Evolutionary conservation across 176 grass and related monocot species (phyloP), one percentile per base, ranked within the genome.

Genomic region (Thinopyrum elongatum): DNA sequence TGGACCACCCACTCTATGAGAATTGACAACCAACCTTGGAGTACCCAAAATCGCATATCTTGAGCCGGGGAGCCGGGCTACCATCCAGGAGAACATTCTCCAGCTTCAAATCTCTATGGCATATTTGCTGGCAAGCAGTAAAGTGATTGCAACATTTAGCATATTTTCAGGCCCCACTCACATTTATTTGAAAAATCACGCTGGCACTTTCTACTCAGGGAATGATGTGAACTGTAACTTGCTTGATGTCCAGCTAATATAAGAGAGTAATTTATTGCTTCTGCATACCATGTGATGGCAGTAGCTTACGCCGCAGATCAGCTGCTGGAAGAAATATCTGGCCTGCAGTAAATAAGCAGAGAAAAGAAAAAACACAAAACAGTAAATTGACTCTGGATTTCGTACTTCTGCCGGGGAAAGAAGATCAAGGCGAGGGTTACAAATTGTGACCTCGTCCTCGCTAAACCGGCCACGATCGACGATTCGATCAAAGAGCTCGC

Each of bases 41-140:
- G 87, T 95, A 95, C 35, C 93, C 93, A 85, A 95, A 95, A 92
- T 95, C 93, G 69, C 90, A 95, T 84, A 95, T 95, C 90, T 95
- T 95, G 62, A 95, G 90, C 68, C 88, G 88, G 0, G 88, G 93
- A 62, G 93, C 93, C 38, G 61, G 49, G 62, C 61, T 95, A 29
- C 90, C 90, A 76, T 95, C 90, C 60, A 92, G 76, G 49, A 92
- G 90, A 83, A 90, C 91, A 90, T 95, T 95, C 87, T 95, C 93
- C 82, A 95, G 49, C 74, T 95, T 95, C 90, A 95, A 90, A 92
- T 95, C 93, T 81, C 93, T 89, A 85, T 95, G 90, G 79, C 93
- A 95, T 88, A 95, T 95, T 95, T 95, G 88, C 93, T 95, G 87
- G 70, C 84, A 91, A 86, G 84, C 38, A 72, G 61, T 25, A 39